Conservation (phyloP, 2,329 filamentous ascomycete genomes). For the Mariannaea sp. region DNA sequence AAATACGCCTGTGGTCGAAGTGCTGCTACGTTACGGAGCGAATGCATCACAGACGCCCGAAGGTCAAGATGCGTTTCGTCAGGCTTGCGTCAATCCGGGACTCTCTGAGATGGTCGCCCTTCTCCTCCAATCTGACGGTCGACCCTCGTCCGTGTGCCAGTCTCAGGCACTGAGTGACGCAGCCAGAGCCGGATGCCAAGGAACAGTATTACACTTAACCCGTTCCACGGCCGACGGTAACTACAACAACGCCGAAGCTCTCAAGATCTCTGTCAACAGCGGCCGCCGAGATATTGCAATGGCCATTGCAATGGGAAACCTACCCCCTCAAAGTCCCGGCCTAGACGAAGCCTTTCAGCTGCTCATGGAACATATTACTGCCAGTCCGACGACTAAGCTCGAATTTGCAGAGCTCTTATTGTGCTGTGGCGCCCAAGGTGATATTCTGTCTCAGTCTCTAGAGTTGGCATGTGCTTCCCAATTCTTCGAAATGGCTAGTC, state of each 20-base stretch:
- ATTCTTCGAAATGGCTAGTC: slow-evolving; percentile 58
- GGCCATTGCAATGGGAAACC: slow-evolving; percentile 58
- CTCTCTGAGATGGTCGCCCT: slow-evolving; percentile 53
- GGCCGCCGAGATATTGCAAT: slow-evolving; percentile 59
- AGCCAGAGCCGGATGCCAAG: slow-evolving; percentile 52
- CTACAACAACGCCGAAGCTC: slow-evolving; percentile 55
- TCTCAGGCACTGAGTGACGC: slow-evolving; percentile 60
- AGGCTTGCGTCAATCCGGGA: slow-evolving; percentile 53
- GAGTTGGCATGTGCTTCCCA: slow-evolving; percentile 54
- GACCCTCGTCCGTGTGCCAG: slow-evolving; percentile 48
- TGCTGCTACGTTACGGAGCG: slow-evolving; percentile 58
- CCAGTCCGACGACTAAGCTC: slow-evolving; percentile 55
- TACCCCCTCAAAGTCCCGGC: slow-evolving; percentile 53
- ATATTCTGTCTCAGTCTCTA: slow-evolving; percentile 53
- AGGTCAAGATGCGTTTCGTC: slow-evolving; percentile 58
- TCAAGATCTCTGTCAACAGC: slow-evolving; percentile 54
- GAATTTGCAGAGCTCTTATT: slow-evolving; percentile 60
- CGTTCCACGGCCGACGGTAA: slow-evolving; percentile 59
- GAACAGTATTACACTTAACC: slow-evolving; percentile 56
- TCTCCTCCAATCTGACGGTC: slow-evolving; percentile 55
- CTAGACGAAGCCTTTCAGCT: slow-evolving; percentile 57
- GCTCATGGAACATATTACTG: slow-evolving; percentile 51
- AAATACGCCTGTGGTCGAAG: slow-evolving; percentile 50
- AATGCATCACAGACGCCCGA: slow-evolving; percentile 53
- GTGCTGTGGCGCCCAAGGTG: slow-evolving; percentile 61